Percentiles rank a stretch among this genome's conserved stretches.
Conservation (phyloP, 768 basidiomycete species). For the Rhizopogon vesiculosus region DNA sequence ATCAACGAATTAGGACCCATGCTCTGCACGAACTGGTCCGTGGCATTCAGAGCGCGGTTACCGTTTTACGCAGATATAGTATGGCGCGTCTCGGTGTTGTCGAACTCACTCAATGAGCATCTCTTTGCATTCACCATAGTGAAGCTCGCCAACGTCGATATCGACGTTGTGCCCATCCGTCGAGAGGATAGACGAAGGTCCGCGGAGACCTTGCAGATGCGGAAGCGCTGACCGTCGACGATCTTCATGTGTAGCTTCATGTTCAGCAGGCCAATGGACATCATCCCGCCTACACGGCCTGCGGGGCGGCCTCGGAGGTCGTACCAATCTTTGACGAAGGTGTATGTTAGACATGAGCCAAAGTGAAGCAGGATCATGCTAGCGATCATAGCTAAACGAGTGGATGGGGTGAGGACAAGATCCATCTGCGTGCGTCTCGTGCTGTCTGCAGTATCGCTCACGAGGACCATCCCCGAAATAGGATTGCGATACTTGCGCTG, state of each 20-base stretch:
- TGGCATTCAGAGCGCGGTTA: constrained; percentile 64
- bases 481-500: constrained; percentile 93
- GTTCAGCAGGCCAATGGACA: constrained; percentile 88
- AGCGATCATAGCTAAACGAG: constrained; percentile 93
- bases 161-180: constrained; percentile 95
- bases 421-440: constrained; percentile 97
- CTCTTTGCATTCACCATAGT: constrained; percentile 96
- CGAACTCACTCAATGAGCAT: constrained; percentile 94
- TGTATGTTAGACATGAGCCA: constrained; percentile 99
- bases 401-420: constrained; percentile 95
- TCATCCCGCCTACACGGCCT: constrained; percentile 93
- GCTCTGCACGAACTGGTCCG: constrained; percentile 84
- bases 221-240: constrained; percentile 86
- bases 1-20: constrained; percentile 77
- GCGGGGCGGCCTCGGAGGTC: constrained; percentile 89
- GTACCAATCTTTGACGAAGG: constrained; percentile 98
- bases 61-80: constrained; percentile 1
- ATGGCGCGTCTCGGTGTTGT: constrained; percentile 54
- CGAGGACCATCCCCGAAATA: constrained; percentile 85
- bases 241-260: constrained; percentile 97
- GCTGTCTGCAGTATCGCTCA: constrained; percentile 89
- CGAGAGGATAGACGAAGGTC: constrained; percentile 79
- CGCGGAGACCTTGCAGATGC: constrained; percentile 90
- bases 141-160: constrained; percentile 88
- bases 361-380: constrained; percentile 94